A percentile compares a stretch with the other conserved stretches of the same genome.
These are phyloP conservation scores for Cryptococcus sp. DNA, from an alignment of 1,284 basidiomycete species.

Conservation along the genomic window DNA sequence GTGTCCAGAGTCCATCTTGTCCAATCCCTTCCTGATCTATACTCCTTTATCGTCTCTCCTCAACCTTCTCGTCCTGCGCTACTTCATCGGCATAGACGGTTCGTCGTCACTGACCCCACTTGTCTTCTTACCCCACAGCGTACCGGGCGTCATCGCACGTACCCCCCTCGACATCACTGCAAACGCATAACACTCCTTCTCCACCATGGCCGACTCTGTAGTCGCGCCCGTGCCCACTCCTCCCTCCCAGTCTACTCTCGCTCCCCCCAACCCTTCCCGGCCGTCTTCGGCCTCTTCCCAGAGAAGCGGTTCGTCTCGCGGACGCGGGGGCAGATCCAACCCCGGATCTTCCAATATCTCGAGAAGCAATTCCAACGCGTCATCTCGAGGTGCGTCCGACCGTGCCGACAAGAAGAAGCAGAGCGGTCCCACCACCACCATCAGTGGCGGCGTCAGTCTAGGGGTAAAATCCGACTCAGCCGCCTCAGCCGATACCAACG, in stretches of 20 bases:
- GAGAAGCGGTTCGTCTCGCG: constrained; percentile 27
- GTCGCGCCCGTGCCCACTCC: constrained; percentile 16
- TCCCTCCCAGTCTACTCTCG: constrained; percentile 13
- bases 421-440: constrained; percentile 41
- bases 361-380: constrained; percentile 39
- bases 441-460: constrained; percentile 43
- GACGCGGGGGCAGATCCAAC: constrained; percentile 21
- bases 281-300: constrained; percentile 29
- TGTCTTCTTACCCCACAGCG: not conserved
- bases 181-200: not conserved
- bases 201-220: constrained; percentile 21
- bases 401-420: constrained; percentile 27
- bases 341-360: constrained; percentile 28
- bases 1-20: too few species aligned
- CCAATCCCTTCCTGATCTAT: not conserved
- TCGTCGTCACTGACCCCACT: constrained; percentile 2
- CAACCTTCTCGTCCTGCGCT: not conserved
- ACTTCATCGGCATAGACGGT: not conserved
- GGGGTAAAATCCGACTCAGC: constrained; percentile 20
- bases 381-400: constrained; percentile 17
- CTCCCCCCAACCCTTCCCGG: constrained; percentile 28
- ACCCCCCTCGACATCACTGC: not conserved
- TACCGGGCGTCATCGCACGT: not conserved
- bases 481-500: constrained; percentile 2
- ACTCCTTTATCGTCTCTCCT: too few species aligned